Conservation (phyloP, 768 basidiomycete genomes). For the Podaxis mareebaensis region DNA sequence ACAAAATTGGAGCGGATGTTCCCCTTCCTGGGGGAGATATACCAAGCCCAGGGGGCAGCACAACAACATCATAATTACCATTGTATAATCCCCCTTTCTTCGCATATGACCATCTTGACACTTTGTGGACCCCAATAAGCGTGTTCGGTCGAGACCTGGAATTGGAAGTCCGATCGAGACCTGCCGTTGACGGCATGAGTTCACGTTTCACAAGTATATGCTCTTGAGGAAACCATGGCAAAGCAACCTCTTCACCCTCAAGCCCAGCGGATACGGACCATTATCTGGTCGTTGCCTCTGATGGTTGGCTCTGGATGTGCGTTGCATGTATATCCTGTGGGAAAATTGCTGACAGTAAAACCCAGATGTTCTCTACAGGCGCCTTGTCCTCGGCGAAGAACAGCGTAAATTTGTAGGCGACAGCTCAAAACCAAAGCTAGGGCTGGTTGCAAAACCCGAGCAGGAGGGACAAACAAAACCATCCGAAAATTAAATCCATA, state of each 20-base stretch:
- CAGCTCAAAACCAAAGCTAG: slow-evolving; percentile 20
- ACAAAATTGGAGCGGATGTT: slow-evolving; percentile 43
- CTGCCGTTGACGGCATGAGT: background rate
- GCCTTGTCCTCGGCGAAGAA: slow-evolving; percentile 48
- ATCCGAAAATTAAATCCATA: background rate
- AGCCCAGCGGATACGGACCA: slow-evolving; percentile 43
- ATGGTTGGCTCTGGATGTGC: slow-evolving; percentile 65
- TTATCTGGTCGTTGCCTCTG: slow-evolving; percentile 65
- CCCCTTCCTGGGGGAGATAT: slow-evolving; percentile 42
- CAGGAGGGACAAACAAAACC: slow-evolving; percentile 12
- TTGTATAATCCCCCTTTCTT: slow-evolving; percentile 1
- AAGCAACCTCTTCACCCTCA: slow-evolving; percentile 33
- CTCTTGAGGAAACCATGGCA: slow-evolving; percentile 22
- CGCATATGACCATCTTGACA: background rate
- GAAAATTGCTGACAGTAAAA: background rate
- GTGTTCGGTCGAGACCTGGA: background rate
- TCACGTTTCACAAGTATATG: too few relatives aligned
- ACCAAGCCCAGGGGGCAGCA: slow-evolving; percentile 29
- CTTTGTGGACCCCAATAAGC: background rate
- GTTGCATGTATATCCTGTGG: slow-evolving; percentile 25
- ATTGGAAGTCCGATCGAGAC: background rate
- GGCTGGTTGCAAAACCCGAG: slow-evolving; percentile 19
- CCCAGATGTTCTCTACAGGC: slow-evolving; percentile 66
- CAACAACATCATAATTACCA: slow-evolving; percentile 15
- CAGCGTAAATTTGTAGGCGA: slow-evolving; percentile 30